Evolutionary conservation across 2,329 filamentous ascomycete genomes (phyloP), one percentile per base, ranked within the genome.

Genomic region (Trichoderma simmonsii): DNA sequence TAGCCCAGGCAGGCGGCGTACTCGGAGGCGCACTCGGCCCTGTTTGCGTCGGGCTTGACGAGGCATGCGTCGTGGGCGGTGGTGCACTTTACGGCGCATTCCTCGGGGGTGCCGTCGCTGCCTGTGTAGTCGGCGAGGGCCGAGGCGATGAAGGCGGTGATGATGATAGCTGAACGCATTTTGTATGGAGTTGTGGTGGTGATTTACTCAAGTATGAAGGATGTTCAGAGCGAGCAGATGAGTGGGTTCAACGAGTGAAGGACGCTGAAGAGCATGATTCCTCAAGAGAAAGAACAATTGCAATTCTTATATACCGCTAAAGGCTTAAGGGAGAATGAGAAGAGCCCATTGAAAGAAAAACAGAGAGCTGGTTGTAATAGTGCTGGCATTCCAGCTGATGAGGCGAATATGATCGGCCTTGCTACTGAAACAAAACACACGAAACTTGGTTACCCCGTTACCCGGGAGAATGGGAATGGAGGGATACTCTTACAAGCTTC

Each of bases 11-110:
- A 71, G 8, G 7, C 30, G 21, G 69, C 69, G 32, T 75, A 77
- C 56, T 75, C 28, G 32, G 76, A 73, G n/a, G 74, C 75, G 64
- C 78, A 79, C 8, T 26, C 36, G 6, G 77, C 72, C 71, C 73
- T 73, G 75, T 79, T 76, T 68, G 75, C 71, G 57, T 63, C 28
- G 18, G 64, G 56, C 18, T 57, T 24, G 26, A 39, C 51, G 34
- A 28, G 9, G 39, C 43, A 69, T 11, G 24, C 34, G 62, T 68
- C 60, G 59, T 59, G 60, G 9, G 63, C 57, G 24, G 54, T 32
- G 18, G 32, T 43, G 48, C 73, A 68, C n/a, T 64, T 51, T 8
- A 30, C 32, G 34, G 57, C 66, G 30, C 59, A 64, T 5, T 63
- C 48, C 26, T 73, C 71, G 15, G 59, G 30, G 21, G 7, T 57